phyloP scores from a whole-genome alignment of 148 eudicot species.

The Cornus florida region DNA sequence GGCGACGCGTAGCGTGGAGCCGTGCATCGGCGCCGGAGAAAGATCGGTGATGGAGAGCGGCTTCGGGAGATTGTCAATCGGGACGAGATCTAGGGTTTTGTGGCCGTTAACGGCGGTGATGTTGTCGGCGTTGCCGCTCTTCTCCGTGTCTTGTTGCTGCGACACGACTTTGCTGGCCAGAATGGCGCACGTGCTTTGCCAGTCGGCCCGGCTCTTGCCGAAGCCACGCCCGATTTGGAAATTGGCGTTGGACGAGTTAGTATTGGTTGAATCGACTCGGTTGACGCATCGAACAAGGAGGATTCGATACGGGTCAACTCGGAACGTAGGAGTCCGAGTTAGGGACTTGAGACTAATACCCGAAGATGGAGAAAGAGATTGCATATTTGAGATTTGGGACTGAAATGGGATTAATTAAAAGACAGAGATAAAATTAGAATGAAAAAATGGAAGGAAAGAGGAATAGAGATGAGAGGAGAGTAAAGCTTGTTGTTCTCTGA shows the following conservation, averaged over 20 bases:
- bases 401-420: not conserved
- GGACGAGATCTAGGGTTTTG: conserved; percentile 57
- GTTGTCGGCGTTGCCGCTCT: conserved; percentile 16
- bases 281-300: not conserved
- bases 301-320: conserved; percentile 13
- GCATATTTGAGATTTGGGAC: conserved; percentile 39
- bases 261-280: conserved; percentile 38
- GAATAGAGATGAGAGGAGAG: not conserved
- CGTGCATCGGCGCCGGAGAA: conserved; percentile 84
- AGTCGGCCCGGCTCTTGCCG: conserved; percentile 52
- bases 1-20: conserved; percentile 70
- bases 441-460: not conserved
- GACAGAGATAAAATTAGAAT: no score
- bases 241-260: conserved; percentile 29
- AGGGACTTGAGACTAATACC: conserved; percentile 25
- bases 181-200: conserved; percentile 85
- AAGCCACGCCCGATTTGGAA: conserved; percentile 20
- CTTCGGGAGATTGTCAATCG: conserved; percentile 50
- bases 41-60: conserved; percentile 58
- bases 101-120: conserved; percentile 62
- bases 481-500: conserved; percentile 47
- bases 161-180: conserved; percentile 64
- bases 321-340: conserved; percentile 16
- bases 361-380: conserved; percentile 46
- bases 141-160: conserved; percentile 38